Percentiles rank a stretch among this genome's conserved stretches.
phyloP scores from a whole-genome alignment of 495 filamentous ascomycete species.

The Penicillium lagena region DNA sequence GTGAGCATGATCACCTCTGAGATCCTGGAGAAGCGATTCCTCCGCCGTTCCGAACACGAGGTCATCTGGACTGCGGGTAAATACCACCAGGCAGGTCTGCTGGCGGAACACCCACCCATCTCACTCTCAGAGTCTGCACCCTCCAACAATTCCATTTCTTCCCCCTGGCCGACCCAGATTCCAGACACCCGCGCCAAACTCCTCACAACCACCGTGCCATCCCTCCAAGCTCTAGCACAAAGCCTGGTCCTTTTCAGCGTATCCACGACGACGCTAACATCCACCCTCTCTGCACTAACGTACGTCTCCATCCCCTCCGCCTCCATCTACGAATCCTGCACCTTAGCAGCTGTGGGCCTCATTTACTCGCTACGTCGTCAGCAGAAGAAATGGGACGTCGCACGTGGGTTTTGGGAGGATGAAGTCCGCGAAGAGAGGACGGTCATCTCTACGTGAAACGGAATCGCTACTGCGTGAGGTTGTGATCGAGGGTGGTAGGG shows the following conservation, averaged over 20 bases:
- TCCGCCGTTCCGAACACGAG: constrained; percentile 65
- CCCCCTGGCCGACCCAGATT: constrained; percentile 41
- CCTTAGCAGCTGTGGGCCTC: constrained; percentile 71
- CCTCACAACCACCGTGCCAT: constrained; percentile 57
- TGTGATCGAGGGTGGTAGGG: constrained; percentile 44
- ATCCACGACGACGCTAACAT: constrained; percentile 54
- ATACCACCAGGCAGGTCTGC: constrained; percentile 62
- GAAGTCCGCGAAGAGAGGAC: constrained; percentile 75
- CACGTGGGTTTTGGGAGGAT: constrained; percentile 63
- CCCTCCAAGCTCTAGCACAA: constrained; percentile 75
- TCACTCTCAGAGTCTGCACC: constrained; percentile 5
- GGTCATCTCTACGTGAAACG: constrained; percentile 60
- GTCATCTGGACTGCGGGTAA: constrained; percentile 77
- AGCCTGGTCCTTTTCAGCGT: constrained; percentile 69
- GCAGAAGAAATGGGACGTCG: constrained; percentile 73
- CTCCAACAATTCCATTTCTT: constrained; percentile 4
- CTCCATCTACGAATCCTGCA: constrained; percentile 66
- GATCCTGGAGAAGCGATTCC: constrained; percentile 66
- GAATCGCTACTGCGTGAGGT: constrained; percentile 58
- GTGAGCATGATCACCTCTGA: constrained; percentile 74
- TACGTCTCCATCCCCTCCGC: constrained; percentile 55
- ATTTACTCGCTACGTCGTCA: constrained; percentile 67
- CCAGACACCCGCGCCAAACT: constrained; percentile 45
- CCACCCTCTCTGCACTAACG: constrained; percentile 59
- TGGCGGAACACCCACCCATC: constrained; percentile 14